Conservation (phyloP, 106 monocot species). For the Acorus gramineus region DNA sequence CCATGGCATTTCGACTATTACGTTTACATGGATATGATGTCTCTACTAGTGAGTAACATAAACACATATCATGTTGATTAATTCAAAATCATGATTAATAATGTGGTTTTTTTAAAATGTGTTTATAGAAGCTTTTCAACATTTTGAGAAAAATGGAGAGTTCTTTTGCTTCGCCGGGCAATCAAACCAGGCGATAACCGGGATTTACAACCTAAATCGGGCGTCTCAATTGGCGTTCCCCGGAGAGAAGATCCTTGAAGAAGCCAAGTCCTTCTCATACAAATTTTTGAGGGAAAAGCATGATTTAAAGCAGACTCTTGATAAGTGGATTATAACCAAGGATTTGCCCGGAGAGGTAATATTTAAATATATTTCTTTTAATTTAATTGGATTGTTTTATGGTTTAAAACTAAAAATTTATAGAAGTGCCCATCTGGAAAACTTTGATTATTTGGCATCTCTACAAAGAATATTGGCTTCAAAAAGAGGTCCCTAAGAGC, state of each 20-base stretch:
- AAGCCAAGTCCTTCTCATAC: conserved; percentile 53
- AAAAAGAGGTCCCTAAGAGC: no score
- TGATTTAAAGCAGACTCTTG: conserved; percentile 29
- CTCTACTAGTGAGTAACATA: conserved; percentile 38
- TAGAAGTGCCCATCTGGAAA: no score
- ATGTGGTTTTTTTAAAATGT: background rate
- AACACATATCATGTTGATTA: background rate
- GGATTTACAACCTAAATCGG: conserved; percentile 86
- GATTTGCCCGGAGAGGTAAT: conserved; percentile 90
- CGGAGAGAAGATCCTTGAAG: conserved; percentile 52
- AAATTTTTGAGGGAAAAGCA: conserved; percentile 53
- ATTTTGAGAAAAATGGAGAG: conserved; percentile 70
- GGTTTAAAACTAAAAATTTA: no score
- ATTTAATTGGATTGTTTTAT: no score
- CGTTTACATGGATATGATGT: conserved; percentile 87
- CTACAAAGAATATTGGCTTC: no score
- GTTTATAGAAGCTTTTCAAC: conserved; percentile 51
- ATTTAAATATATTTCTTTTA: no score
- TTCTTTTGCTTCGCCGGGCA: conserved; percentile 91
- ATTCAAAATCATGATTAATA: background rate
- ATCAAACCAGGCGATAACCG: conserved; percentile 78
- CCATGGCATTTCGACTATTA: conserved; percentile 89
- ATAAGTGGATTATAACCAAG: conserved; percentile 96
- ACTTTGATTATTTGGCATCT: no score
- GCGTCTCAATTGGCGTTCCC: conserved; percentile 60